These are phyloP conservation scores for Penicillium canescens DNA, from an alignment of 495 filamentous ascomycete genomes.

Conservation along the genomic window DNA sequence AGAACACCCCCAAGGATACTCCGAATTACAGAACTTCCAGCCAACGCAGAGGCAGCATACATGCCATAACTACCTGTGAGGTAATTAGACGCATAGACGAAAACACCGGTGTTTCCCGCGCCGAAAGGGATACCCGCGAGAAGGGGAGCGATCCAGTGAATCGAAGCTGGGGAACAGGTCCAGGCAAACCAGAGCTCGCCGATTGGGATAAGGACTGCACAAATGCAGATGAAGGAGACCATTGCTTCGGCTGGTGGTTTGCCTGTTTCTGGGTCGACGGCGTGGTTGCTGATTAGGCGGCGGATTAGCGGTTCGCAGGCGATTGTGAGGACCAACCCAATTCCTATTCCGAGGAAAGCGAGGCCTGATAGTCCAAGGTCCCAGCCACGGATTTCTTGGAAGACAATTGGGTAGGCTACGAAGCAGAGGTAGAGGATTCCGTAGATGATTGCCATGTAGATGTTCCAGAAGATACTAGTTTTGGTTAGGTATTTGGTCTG, in stretches of 20 bases:
- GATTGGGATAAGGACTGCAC: conserved; percentile 63
- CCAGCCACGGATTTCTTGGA: conserved; percentile 72
- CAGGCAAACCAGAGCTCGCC: conserved; percentile 80
- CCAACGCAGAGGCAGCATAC: conserved; percentile 74
- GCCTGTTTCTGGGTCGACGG: conserved; percentile 67
- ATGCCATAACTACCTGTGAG: conserved; percentile 75
- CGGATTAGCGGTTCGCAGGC: conserved; percentile 68
- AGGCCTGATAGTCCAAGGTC: conserved; percentile 65
- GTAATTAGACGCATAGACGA: conserved; percentile 81
- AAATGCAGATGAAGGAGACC: conserved; percentile 70
- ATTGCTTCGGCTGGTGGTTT: conserved; percentile 71
- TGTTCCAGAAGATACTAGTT: conserved; percentile 70
- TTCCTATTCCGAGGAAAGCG: conserved; percentile 73
- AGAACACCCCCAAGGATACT: conserved; percentile 67
- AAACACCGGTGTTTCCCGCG: conserved; percentile 71
- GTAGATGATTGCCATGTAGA: conserved; percentile 65
- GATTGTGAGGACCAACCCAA: conserved; percentile 69
- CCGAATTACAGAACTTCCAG: conserved; percentile 73
- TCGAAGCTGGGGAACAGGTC: conserved; percentile 71
- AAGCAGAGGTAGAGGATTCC: conserved; percentile 85
- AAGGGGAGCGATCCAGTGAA: conserved; percentile 76
- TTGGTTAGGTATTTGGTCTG: background rate
- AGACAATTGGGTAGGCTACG: conserved; percentile 78
- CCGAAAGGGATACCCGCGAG: conserved; percentile 79
- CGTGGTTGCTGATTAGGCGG: conserved; percentile 68